Evolutionary conservation across 2,329 filamentous ascomycete species (phyloP), one percentile per base, ranked within the genome.

Genomic region (Scytalidium sp.): DNA sequence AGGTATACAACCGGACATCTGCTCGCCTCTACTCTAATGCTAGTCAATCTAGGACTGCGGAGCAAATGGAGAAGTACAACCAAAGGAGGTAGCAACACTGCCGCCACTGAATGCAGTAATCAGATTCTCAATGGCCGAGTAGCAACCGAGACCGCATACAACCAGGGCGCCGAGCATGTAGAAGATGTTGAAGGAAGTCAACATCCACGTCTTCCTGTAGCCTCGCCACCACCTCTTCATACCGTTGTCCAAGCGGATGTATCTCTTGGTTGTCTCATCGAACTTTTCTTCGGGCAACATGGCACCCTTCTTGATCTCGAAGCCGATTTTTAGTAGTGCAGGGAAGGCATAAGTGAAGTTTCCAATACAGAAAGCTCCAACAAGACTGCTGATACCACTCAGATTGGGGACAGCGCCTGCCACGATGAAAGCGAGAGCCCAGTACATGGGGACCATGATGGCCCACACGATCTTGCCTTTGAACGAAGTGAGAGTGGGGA

Each of bases 281-380:
- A 75, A 76, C 3, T 63, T 61, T 49, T 76, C 74, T 19, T 67
- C 72, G 1, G 65, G 63, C 2, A 66, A 61, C 23, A 74, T 70
- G 19, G 76, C 70, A 48, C 71, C 67, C 32, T 70, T 70, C 55
- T 75, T 68, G 46, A 73, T 60, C 46, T 70, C 67, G 60, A 67
- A 76, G 2, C 68, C 72, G 4, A 80, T 49, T 23, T 69, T 72
- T 47, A 80, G 13, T 5, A 58, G 32, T 1, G 56, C 45, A n/a
- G 79, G 77, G 56, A 82, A 76, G 3, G 77, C 79, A 63, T 83
- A 83, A 3, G 74, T 78, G 63, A 83, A 81, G 49, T 80, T 75
- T 48, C 81, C 62, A 49, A 81, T 78, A 56, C 75, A 79, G 6
- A 79, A 61, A 3, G 78, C 78, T 1, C 73, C 74, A 29, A 82